Percentiles rank a stretch among this genome's conserved stretches.
Evolutionary conservation across 176 grass and related monocot species (phyloP).

Genomic region (Oryza glumipatula): DNA sequence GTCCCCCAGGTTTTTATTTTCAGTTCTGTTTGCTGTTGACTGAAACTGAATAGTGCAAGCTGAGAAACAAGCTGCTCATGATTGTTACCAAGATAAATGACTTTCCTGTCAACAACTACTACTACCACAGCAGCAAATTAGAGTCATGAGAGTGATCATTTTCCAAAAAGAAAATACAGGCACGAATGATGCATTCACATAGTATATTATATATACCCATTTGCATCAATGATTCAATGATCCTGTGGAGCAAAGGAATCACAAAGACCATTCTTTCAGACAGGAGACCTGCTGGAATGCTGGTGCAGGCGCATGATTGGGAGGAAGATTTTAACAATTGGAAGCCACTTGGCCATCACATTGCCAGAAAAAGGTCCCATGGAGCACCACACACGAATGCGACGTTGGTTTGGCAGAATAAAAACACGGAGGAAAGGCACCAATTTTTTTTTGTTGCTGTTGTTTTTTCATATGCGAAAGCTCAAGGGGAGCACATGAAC

Average conservation of each 20-base stretch:
- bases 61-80: background rate
- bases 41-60: background rate
- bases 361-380: background rate
- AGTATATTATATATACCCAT: background rate
- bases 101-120: background rate
- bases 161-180: background rate
- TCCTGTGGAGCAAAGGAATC: background rate
- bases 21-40: background rate
- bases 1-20: background rate
- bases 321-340: background rate
- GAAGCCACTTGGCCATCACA: conserved; percentile 1
- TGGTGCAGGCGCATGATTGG: conserved; percentile 6
- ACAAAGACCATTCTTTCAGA: background rate
- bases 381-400: background rate
- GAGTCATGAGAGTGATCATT: background rate
- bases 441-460: background rate
- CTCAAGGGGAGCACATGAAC: background rate
- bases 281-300: conserved; percentile 11
- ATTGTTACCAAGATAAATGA: background rate
- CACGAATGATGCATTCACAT: background rate
- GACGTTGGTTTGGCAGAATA: background rate
- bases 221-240: background rate
- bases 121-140: background rate
- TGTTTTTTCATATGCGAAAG: background rate
- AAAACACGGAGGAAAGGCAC: background rate